Conservation (phyloP, 805 yeast species). For the Ogataea naganishii region DNA sequence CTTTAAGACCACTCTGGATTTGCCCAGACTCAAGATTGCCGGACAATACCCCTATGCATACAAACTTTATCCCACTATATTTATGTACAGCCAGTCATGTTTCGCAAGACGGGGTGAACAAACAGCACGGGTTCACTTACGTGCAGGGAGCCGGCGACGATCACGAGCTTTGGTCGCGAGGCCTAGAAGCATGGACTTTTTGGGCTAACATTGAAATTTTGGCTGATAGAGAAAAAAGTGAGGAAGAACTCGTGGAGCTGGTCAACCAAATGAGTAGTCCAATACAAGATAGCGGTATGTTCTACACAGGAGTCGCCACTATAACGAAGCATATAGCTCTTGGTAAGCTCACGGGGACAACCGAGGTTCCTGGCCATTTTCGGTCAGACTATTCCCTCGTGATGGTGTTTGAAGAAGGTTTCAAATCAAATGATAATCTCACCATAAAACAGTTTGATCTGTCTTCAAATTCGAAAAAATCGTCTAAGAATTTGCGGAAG, state of each 20-base stretch:
- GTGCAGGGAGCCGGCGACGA: conserved; percentile 96
- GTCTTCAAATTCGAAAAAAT: conserved; percentile 41
- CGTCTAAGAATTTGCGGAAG: conserved; percentile 51
- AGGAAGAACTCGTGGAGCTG: conserved; percentile 17
- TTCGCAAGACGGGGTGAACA: conserved; percentile 50
- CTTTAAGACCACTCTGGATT: conserved; percentile 62
- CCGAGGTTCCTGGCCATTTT: conserved; percentile 8
- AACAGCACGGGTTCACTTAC: conserved; percentile 43
- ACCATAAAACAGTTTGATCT: conserved; percentile 14
- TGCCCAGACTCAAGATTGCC: conserved; percentile 50
- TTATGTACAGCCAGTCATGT: conserved; percentile 55
- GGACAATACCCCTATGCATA: conserved; percentile 1
- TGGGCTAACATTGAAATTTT: conserved; percentile 38
- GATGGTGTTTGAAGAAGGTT: conserved; percentile 10
- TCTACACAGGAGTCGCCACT: conserved; percentile 6
- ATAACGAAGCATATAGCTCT: conserved; percentile 12
- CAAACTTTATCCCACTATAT: conserved; percentile 31
- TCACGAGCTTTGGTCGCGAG: conserved; percentile 75
- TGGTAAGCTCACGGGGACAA: conserved; percentile 12
- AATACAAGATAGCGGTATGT: background rate
- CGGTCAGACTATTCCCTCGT: conserved; percentile 22
- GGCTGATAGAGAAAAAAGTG: conserved; percentile 17
- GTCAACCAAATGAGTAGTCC: conserved; percentile 2
- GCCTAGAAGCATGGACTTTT: conserved; percentile 42
- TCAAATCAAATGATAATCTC: conserved; percentile 7